A percentile compares a stretch with the other conserved stretches of the same genome.
These are phyloP conservation scores for Aureobasidium pullulans DNA, from an alignment of 2,329 filamentous ascomycete genomes.

Conservation along the genomic window DNA sequence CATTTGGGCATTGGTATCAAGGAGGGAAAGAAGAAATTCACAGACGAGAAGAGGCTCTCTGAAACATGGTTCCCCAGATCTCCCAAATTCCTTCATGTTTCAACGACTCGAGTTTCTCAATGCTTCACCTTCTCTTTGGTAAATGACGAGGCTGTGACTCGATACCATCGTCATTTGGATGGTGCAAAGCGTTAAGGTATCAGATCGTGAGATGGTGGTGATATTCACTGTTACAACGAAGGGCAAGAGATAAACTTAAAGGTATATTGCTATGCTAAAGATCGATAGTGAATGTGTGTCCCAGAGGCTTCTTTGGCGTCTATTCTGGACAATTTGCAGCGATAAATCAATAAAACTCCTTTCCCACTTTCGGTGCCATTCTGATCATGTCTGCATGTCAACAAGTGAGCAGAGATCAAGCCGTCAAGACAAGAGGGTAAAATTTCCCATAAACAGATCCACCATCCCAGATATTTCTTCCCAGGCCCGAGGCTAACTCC, in stretches of 20 bases:
- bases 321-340: background rate
- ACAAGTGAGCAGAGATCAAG: background rate
- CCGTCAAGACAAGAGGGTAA: background rate
- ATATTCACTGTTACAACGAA: background rate
- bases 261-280: background rate
- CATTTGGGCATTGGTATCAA: background rate
- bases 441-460: background rate
- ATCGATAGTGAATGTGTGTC: background rate
- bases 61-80: background rate
- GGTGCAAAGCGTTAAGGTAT: background rate
- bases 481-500: background rate
- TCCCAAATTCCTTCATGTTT: background rate
- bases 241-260: background rate
- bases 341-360: background rate
- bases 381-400: background rate
- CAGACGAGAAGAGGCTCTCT: background rate
- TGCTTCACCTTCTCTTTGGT: background rate
- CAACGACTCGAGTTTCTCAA: background rate
- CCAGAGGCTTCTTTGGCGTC: background rate
- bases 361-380: background rate
- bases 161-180: background rate
- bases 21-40: background rate
- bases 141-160: background rate
- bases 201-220: background rate
- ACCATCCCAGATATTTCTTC: background rate